A percentile compares a stretch with the other conserved stretches of the same genome.
Evolutionary conservation across 2,329 filamentous ascomycete species (phyloP).

Genomic region (Claviceps capensis): DNA sequence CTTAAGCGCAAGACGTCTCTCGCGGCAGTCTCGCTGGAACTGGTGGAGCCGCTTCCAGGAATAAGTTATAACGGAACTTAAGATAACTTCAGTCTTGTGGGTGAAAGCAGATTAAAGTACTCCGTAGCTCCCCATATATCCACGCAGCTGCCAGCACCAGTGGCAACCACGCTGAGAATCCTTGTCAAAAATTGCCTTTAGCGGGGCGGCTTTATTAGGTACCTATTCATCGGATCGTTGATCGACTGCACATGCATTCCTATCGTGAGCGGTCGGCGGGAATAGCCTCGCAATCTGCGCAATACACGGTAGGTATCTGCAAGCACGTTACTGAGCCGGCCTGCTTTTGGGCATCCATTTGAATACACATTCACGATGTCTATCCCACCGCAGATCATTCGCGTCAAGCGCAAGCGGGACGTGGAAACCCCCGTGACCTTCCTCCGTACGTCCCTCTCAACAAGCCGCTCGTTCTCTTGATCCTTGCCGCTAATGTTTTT

Average conservation of each 20-base stretch:
- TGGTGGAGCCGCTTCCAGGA: no score
- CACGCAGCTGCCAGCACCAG: no score
- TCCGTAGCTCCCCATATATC: neutral
- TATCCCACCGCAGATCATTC: conserved; percentile 43
- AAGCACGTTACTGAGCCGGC: neutral
- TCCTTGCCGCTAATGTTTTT: conserved; percentile 4
- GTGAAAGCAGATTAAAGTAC: neutral
- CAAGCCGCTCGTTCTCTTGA: conserved; percentile 2
- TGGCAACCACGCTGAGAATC: neutral
- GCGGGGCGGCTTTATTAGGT: neutral
- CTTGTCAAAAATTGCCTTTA: neutral
- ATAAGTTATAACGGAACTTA: no score
- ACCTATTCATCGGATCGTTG: neutral
- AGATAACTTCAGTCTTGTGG: no score
- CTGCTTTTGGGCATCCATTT: neutral
- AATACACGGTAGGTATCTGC: no score
- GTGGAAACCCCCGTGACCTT: conserved; percentile 41
- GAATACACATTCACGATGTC: conserved; percentile 29
- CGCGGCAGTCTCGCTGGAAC: no score
- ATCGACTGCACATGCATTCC: no score
- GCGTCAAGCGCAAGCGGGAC: conserved; percentile 46
- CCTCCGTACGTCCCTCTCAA: conserved; percentile 30
- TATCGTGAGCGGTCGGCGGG: neutral
- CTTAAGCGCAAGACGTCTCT: neutral
- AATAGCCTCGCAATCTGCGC: neutral